A percentile compares a stretch with the other conserved stretches of the same genome.
Conservation (phyloP, 306 rosid genomes). For the Cucumis hystrix region DNA sequence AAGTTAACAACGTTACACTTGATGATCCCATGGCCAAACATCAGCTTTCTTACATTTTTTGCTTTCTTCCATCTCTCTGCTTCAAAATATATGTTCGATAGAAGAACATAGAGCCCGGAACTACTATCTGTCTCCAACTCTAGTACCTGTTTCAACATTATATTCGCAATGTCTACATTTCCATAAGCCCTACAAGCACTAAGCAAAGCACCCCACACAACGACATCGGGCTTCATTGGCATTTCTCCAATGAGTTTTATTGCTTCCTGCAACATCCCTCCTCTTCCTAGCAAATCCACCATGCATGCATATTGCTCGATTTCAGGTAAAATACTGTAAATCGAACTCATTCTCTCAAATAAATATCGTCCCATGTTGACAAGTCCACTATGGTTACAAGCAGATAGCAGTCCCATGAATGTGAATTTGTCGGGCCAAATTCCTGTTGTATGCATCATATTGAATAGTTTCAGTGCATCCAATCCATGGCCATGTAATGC, state of each 20-base stretch:
- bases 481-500: slow-evolving; percentile 59
- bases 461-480: slow-evolving; percentile 37
- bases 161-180: slow-evolving; percentile 37
- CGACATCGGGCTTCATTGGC: slow-evolving; percentile 59
- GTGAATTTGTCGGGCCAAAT: slow-evolving; percentile 54
- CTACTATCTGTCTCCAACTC: slow-evolving; percentile 36
- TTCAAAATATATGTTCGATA: slow-evolving; percentile 59
- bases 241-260: slow-evolving; percentile 32
- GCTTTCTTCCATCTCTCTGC: slow-evolving; percentile 59
- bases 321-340: slow-evolving; percentile 30
- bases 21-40: slow-evolving; percentile 34
- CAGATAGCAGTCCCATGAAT: slow-evolving; percentile 61
- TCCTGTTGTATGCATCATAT: slow-evolving; percentile 35
- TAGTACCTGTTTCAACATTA: slow-evolving; percentile 50
- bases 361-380: slow-evolving; percentile 37
- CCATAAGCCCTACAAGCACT: slow-evolving; percentile 65
- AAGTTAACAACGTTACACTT: slow-evolving; percentile 58
- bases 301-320: slow-evolving; percentile 66
- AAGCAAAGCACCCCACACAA: slow-evolving; percentile 67
- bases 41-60: slow-evolving; percentile 47
- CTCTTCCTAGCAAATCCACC: slow-evolving; percentile 65
- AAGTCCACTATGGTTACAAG: slow-evolving; percentile 62
- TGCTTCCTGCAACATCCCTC: slow-evolving; percentile 51
- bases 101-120: slow-evolving; percentile 55
- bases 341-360: slow-evolving; percentile 37